phyloP scores from a whole-genome alignment of 169 alveolate species.

The Perkinsus olseni region DNA sequence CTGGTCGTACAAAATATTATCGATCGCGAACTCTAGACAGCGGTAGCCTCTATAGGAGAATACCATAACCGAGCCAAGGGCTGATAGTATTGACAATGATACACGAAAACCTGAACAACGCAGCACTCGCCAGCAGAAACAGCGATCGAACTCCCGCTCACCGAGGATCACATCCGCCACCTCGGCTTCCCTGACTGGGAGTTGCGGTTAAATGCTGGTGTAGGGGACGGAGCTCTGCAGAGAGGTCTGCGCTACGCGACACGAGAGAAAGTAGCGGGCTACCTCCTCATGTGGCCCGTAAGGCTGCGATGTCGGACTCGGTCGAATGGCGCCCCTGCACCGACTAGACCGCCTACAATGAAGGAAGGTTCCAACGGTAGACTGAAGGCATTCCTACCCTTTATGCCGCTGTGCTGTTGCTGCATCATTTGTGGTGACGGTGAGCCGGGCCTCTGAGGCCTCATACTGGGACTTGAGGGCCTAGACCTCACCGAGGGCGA shows the following conservation, averaged over 20 bases:
- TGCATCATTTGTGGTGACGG: background rate
- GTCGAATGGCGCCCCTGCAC: background rate
- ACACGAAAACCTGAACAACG: too few relatives aligned
- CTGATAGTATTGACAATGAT: too few relatives aligned
- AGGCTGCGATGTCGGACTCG: background rate
- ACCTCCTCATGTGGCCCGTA: background rate
- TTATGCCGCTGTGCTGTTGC: background rate
- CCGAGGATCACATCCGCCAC: background rate
- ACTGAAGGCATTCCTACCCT: background rate
- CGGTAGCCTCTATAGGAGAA: too few relatives aligned
- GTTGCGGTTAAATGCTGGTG: background rate
- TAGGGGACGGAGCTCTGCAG: background rate
- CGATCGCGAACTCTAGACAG: too few relatives aligned
- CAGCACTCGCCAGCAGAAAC: too few relatives aligned
- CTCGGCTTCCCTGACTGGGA: background rate
- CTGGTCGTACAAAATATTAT: too few relatives aligned
- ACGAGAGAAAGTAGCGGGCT: too few relatives aligned
- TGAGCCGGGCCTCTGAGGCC: background rate
- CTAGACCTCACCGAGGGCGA: background rate
- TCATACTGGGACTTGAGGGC: background rate
- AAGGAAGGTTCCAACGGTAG: background rate
- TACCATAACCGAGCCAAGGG: too few relatives aligned
- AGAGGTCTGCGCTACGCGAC: background rate
- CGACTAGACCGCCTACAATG: background rate
- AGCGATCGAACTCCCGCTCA: background rate